These are phyloP conservation scores for Vigna mungo DNA, from an alignment of 306 rosid genomes.

Conservation along the genomic window DNA sequence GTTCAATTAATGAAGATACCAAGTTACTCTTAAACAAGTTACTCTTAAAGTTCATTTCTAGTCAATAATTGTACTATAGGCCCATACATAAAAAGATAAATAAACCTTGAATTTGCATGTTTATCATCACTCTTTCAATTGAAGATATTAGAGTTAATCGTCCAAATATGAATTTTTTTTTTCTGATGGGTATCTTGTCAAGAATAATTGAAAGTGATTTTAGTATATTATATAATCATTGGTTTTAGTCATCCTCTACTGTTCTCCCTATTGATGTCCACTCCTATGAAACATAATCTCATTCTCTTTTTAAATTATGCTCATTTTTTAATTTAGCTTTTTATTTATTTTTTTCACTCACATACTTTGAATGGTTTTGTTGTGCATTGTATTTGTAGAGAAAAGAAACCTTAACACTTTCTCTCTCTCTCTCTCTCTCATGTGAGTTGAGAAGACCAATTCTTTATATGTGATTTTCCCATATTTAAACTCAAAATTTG, in stretches of 20 bases:
- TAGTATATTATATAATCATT: not conserved
- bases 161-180: too few species aligned
- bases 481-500: not conserved
- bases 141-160: too few species aligned
- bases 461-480: not conserved
- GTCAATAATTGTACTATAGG: too few species aligned
- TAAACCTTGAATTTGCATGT: too few species aligned
- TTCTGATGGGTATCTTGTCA: not conserved
- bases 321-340: not conserved
- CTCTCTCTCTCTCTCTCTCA: too few species aligned
- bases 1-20: too few species aligned
- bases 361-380: not conserved
- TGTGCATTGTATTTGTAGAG: not conserved
- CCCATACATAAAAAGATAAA: too few species aligned
- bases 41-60: too few species aligned
- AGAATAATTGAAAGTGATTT: slow-evolving; percentile 2
- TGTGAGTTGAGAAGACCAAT: not conserved
- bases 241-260: not conserved
- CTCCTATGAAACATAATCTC: not conserved
- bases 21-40: too few species aligned
- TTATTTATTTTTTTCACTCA: not conserved
- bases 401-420: not conserved
- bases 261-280: not conserved
- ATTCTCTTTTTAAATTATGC: not conserved
- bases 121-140: too few species aligned